Conservation (phyloP, 352 stramenopile genomes). For the Pythium vanterpoolii region DNA sequence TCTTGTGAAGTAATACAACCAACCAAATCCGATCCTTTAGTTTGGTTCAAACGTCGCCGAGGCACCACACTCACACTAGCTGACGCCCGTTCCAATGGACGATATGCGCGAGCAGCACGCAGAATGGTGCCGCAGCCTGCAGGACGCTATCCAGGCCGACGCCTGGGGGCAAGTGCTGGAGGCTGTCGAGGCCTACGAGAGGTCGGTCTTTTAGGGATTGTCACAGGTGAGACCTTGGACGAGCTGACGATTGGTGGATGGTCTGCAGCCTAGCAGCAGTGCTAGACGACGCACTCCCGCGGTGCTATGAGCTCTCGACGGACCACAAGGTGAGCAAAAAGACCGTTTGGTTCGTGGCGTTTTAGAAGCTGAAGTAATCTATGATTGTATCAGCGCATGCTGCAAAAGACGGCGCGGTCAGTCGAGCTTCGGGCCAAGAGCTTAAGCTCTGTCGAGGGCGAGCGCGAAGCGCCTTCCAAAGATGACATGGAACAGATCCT, state of each 20-base stretch:
- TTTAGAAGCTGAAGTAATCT: neutral
- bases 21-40: constrained; percentile 5
- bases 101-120: constrained; percentile 36
- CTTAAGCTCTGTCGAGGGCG: constrained; percentile 54
- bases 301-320: constrained; percentile 40
- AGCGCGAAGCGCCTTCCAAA: constrained; percentile 47
- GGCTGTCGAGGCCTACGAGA: constrained; percentile 71
- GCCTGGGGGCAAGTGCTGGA: constrained; percentile 70
- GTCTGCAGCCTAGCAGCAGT: constrained; percentile 32
- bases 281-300: constrained; percentile 33
- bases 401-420: constrained; percentile 28
- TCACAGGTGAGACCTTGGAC: no score
- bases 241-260: neutral
- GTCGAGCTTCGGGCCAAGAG: constrained; percentile 52
- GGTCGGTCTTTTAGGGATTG: no score
- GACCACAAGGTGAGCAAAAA: constrained; percentile 41
- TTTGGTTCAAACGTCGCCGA: neutral
- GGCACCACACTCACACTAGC: neutral
- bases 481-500: constrained; percentile 68
- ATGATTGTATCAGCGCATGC: neutral
- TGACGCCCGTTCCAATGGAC: neutral
- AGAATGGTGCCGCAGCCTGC: constrained; percentile 52
- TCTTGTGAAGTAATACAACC: neutral
- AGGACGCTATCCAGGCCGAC: constrained; percentile 59
- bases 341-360: neutral